A percentile compares a stretch with the other conserved stretches of the same genome.
phyloP scores from a whole-genome alignment of 2,329 filamentous ascomycete species.

The Aspergillus brasiliensis region DNA sequence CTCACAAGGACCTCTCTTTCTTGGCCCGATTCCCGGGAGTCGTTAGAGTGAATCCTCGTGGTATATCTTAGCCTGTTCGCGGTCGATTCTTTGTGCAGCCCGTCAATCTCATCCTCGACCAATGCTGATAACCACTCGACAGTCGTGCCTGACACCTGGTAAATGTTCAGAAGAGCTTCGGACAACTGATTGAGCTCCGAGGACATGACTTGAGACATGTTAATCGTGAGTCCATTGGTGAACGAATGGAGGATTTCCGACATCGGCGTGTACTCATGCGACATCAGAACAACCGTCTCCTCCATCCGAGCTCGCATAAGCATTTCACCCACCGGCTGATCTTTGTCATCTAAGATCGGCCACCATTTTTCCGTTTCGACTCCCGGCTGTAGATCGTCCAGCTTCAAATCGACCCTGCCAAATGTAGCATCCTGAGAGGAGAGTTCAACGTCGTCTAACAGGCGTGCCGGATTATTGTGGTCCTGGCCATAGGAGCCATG shows the following conservation, averaged over 20 bases:
- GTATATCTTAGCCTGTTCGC: constrained; percentile 64
- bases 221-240: constrained; percentile 76
- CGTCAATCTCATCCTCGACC: constrained; percentile 96
- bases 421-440: constrained; percentile 50
- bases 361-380: constrained; percentile 88
- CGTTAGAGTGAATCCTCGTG: constrained; percentile 65
- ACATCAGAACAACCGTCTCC: constrained; percentile 85
- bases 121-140: constrained; percentile 89
- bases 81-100: constrained; percentile 77
- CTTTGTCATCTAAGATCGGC: constrained; percentile 73
- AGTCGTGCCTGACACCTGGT: constrained; percentile 83
- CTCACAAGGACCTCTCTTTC: constrained; percentile 64
- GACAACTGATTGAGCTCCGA: constrained; percentile 77
- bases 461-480: constrained; percentile 41
- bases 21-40: constrained; percentile 57
- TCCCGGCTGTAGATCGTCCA: constrained; percentile 75
- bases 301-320: constrained; percentile 81
- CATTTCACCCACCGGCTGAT: constrained; percentile 78
- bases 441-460: constrained; percentile 50
- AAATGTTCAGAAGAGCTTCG: constrained; percentile 89
- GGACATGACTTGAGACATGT: constrained; percentile 78
- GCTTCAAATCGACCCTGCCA: constrained; percentile 72
- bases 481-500: constrained; percentile 48
- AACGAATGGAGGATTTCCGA: constrained; percentile 85
- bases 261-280: constrained; percentile 79